Conservation (phyloP, 73 alveolate species). For the Uronychia binucleata region DNA sequence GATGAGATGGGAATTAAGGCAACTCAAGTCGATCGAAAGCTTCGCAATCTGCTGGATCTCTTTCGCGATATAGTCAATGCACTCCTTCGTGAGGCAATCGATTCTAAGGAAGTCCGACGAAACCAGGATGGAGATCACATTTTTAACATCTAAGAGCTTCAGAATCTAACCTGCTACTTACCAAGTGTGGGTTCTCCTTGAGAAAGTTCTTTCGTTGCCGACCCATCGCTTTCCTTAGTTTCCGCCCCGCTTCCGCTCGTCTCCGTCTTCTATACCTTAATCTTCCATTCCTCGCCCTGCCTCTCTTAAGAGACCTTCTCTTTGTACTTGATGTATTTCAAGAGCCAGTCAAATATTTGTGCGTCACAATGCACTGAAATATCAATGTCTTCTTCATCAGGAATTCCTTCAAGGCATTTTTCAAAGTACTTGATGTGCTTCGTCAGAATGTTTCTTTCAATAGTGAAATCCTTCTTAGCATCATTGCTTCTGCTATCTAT, state of each 20-base stretch:
- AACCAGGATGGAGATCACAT: conserved; percentile 61
- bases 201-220: neutral
- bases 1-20: conserved; percentile 33
- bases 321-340: conserved; percentile 26
- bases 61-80: conserved; percentile 39
- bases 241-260: neutral
- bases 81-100: conserved; percentile 45
- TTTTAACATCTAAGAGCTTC: conserved; percentile 44
- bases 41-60: conserved; percentile 51
- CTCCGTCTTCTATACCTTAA: neutral
- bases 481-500: conserved; percentile 55
- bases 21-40: conserved; percentile 65
- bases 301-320: neutral
- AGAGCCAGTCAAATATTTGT: conserved; percentile 68
- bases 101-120: conserved; percentile 51
- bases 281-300: neutral
- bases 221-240: neutral
- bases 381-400: conserved; percentile 61
- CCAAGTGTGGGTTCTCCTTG: neutral
- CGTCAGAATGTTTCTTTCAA: conserved; percentile 42
- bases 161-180: no score
- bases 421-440: conserved; percentile 65
- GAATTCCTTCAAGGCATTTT: conserved; percentile 35
- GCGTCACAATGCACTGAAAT: conserved; percentile 72
- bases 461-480: conserved; percentile 52